Base-by-base conservation (phyloP, 768 basidiomycete genomes). In the Pleurotus djamor region DNA sequence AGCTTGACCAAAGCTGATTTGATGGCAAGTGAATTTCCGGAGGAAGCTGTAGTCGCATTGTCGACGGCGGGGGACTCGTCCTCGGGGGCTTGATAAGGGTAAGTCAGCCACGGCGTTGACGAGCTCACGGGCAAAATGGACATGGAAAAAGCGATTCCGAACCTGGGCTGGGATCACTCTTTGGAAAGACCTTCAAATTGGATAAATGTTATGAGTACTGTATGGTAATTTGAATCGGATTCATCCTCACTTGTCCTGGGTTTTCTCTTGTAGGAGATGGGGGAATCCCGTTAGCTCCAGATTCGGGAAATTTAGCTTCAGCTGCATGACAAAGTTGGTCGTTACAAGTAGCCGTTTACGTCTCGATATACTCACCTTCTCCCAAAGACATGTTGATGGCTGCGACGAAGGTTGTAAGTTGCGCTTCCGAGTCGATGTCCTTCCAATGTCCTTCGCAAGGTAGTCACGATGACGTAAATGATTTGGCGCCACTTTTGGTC, bases 1-100 rank as follows among this genome's bases (percentile, higher is more conserved):
- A 83, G 72, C 48, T 77, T 79, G 48, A 72, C 64, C 34, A 84
- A 66, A 3, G 77, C 75, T 34, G 68, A 69, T 34, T 74, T 67
- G 68, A 83, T 77, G 4, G 81, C 70, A 62, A 73, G 82, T 1
- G 82, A 78, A 61, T 83, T 85, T 16, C 79, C 79, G 9, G 79
- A 69, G 47, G 70, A 71, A 9, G 64, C 64, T 12, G 71, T 65
- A 7, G 67, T 59, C 16, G 66, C 66, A n/a, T 28, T 66, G 60
- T 52, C 59, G 21, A 3, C 21, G 21, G 21, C 21, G 21, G n/a
- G 8, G 70, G 58, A 64, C 66, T 48, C 57, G 69, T 1, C 67
- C 67, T 28, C 64, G 63, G 38, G 67, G 64, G 2, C 69, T 60
- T 5, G 61, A 28, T 28, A 28, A 28, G 62, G 8, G 60, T 68